Base-by-base conservation (phyloP, 1,284 basidiomycete genomes). In the Ustilago crameri region DNA sequence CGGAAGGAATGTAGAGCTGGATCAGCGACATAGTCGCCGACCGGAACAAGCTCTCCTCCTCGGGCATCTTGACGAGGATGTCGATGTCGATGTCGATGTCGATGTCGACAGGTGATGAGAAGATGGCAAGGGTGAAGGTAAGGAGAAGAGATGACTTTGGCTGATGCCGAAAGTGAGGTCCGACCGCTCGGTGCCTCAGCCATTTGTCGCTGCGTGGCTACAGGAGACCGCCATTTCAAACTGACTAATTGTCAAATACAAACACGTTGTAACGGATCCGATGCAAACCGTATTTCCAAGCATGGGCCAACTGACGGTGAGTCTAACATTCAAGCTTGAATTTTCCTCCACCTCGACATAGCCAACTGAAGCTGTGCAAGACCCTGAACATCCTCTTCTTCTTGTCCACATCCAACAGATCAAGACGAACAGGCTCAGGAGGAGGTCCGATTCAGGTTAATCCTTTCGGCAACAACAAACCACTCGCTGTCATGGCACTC, bases 1-100 rank as follows among this genome's bases (percentile, higher is more conserved):
- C 96, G 47, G 92, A 91, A 48, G 96, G 96, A 78, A 98, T 92
- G 85, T 95, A 96, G 83, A 99, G 90, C 88, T 98, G 95, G 76
- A 97, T 91, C 86, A 96, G 88, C 87, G 93, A 95, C 95, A 98
- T 97, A 48, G 66, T 72, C 66, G 82, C 82, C 34, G 81, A 82
- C 59, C 81, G 66, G 60, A 82, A 81, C 68, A 82, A 72, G 55
- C 77, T 76, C 63, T 83, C 81, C 43, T 77, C 64, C 40, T 71
- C 65, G 44, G 64, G 60, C 73, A 74, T 73, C 20, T 30, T 55
- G 53, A 40, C 46, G n/a, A n/a, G n/a, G n/a, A n/a, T n/a, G n/a
- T n/a, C n/a, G n/a, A n/a, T n/a, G n/a, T n/a, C n/a, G n/a, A n/a
- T n/a, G n/a, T n/a, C n/a, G n/a, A n/a, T n/a, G n/a, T n/a, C n/a